Evolutionary conservation across 225 moss, liverwort and hornwort genomes (phyloP), one percentile per base, ranked within the genome.

Genomic region (Antitrichia curtipendula): DNA sequence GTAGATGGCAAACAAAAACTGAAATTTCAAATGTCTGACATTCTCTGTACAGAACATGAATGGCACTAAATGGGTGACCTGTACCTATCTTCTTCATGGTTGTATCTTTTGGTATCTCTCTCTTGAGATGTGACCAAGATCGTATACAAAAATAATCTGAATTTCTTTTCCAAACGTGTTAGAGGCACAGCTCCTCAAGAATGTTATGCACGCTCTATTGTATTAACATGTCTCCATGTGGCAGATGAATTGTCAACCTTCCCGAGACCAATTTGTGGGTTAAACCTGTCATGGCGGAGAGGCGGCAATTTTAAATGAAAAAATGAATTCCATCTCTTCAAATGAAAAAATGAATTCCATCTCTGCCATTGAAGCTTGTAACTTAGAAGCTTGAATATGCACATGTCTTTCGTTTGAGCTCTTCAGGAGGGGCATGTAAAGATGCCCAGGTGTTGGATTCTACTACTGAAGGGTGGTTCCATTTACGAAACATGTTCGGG

Each of bases 221-320:
- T 15, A 50, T 8, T 72, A 56, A 88, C 21, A 34, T 50, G 50
- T 88, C 50, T 86, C 24, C 62, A 28, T 38, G 56, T 88, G 84
- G 75, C 91, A 91, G 91, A 91, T 91, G 70, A 91, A 76, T 89
- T 54, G 32, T 73, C 65, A 65, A 60, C 40, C 40, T 79, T 56
- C 29, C 40, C 19, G 52, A 65, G 88, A 80, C n/a, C 59, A 38
- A 38, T 74, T 34, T 83, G 77, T 49, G 83, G 41, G 54, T 16
- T 76, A 61, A 52, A 61, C 61, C 28, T 13, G 15, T 45, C 45
- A 45, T 60, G 54, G 40, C 40, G 76, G 69, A 41, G 38, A 71
- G 53, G 41, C 58, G 86, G 64, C 10, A 36, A 56, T 74, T 62
- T 27, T 2, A 34, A 69, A 52, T 79, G 80, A 79, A 34, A 50